Evolutionary conservation across 2,329 filamentous ascomycete species (phyloP).

Genomic region (Epicoccum sorghinum): DNA sequence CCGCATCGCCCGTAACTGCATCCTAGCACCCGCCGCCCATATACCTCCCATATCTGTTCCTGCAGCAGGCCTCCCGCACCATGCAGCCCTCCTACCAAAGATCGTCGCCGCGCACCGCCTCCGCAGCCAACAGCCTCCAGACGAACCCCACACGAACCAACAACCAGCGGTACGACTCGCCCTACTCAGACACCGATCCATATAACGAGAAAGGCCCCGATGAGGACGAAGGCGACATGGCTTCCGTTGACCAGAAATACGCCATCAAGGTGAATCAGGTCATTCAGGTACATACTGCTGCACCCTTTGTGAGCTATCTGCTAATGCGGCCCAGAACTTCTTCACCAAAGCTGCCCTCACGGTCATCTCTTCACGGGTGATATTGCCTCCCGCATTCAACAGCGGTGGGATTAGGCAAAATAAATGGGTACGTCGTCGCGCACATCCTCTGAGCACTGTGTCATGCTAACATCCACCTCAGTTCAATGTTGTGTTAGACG

Average conservation of each 20-base stretch:
- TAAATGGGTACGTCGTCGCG: conserved; percentile 75
- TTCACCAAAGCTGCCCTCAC: conserved; percentile 86
- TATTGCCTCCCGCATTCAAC: conserved; percentile 64
- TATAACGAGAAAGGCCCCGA: conserved; percentile 58
- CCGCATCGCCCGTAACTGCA: conserved; percentile 42
- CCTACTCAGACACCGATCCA: conserved; percentile 58
- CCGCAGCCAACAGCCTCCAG: conserved; percentile 73
- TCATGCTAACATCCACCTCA: conserved; percentile 48
- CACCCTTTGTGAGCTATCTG: background rate
- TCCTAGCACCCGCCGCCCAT: conserved; percentile 15
- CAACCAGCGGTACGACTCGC: conserved; percentile 72
- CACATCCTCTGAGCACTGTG: background rate
- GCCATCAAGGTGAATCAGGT: conserved; percentile 83
- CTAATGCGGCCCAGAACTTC: conserved; percentile 71
- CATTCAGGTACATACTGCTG: conserved; percentile 71
- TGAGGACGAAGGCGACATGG: conserved; percentile 56
- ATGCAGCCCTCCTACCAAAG: conserved; percentile 89
- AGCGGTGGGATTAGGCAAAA: conserved; percentile 72
- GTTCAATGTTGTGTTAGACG: conserved; percentile 95
- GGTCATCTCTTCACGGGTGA: conserved; percentile 80
- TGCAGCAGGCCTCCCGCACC: conserved; percentile 41
- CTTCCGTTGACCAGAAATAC: conserved; percentile 42
- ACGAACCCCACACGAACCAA: conserved; percentile 74
- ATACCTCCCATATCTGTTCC: conserved; percentile 21
- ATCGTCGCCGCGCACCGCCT: conserved; percentile 72